Percentiles rank a stretch among this genome's conserved stretches.
These are phyloP conservation scores for Pleurotus djamor DNA, from an alignment of 768 basidiomycete species.

Conservation along the genomic window DNA sequence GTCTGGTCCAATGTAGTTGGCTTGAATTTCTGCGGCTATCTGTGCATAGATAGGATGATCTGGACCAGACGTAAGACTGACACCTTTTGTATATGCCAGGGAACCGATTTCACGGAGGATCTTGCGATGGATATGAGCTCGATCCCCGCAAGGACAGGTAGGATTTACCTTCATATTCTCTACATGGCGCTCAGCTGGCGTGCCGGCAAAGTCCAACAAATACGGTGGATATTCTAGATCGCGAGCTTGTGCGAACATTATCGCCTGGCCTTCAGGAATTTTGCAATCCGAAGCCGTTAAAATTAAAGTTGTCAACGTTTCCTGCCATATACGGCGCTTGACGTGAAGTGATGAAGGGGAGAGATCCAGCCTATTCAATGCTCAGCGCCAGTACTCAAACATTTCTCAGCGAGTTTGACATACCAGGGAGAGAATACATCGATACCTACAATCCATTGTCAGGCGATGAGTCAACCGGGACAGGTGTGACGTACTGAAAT, in stretches of 20 bases:
- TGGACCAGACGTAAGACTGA: conserved; percentile 42
- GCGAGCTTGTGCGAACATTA: conserved; percentile 57
- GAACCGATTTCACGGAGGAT: conserved; percentile 73
- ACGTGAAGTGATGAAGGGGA: conserved; percentile 57
- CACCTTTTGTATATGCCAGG: conserved; percentile 49
- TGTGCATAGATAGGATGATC: conserved; percentile 42
- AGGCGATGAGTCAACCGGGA: background rate
- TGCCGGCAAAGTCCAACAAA: conserved; percentile 59
- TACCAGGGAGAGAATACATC: conserved; percentile 81
- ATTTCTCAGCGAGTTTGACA: conserved; percentile 7
- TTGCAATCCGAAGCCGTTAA: conserved; percentile 56
- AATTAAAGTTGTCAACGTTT: conserved; percentile 65
- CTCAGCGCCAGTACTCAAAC: background rate
- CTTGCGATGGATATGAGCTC: conserved; percentile 28
- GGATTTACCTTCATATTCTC: conserved; percentile 70
- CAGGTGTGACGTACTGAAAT: conserved; percentile 60
- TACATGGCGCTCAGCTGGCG: conserved; percentile 67
- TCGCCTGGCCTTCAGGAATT: conserved; percentile 56
- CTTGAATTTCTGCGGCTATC: conserved; percentile 52
- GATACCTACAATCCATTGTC: conserved; percentile 43
- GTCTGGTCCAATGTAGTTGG: conserved; percentile 66
- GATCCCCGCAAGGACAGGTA: background rate
- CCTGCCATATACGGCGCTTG: conserved; percentile 77
- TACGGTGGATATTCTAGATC: conserved; percentile 67
- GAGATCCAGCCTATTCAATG: conserved; percentile 47